Conservation (phyloP, 306 rosid genomes). For the Dalbergia cochinchinensis region DNA sequence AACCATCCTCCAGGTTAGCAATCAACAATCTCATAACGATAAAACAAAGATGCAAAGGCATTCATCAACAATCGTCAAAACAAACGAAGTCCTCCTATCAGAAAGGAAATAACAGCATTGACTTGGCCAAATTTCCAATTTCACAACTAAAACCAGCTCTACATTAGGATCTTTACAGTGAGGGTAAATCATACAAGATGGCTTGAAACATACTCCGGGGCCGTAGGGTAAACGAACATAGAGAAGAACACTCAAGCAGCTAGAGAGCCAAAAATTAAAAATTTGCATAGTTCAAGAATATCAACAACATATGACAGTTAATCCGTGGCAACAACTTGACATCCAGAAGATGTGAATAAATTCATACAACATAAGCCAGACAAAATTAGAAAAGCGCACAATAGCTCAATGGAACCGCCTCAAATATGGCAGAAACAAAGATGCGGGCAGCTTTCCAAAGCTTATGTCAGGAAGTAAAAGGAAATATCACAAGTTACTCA, state of each 20-base stretch:
- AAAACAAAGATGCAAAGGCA: conserved; percentile 4
- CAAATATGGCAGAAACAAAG: not conserved
- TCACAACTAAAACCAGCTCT: not conserved
- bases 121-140: not conserved
- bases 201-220: not conserved
- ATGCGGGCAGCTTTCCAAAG: not conserved
- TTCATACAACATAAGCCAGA: not conserved
- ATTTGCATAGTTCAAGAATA: not conserved
- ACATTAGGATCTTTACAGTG: not conserved
- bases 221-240: not conserved
- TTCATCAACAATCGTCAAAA: conserved; percentile 31
- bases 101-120: conserved; percentile 12
- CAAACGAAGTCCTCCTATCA: conserved; percentile 17
- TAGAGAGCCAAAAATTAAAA: not conserved
- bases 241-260: not conserved
- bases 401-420: not conserved
- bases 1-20: conserved; percentile 9
- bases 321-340: conserved; percentile 5
- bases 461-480: not conserved
- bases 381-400: not conserved
- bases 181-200: conserved; percentile 28
- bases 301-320: conserved; percentile 4
- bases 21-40: conserved; percentile 25
- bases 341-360: conserved; percentile 6
- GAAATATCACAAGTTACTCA: not conserved